phyloP scores from a whole-genome alignment of 805 yeast genomes.

The Saturnispora saitoi region DNA sequence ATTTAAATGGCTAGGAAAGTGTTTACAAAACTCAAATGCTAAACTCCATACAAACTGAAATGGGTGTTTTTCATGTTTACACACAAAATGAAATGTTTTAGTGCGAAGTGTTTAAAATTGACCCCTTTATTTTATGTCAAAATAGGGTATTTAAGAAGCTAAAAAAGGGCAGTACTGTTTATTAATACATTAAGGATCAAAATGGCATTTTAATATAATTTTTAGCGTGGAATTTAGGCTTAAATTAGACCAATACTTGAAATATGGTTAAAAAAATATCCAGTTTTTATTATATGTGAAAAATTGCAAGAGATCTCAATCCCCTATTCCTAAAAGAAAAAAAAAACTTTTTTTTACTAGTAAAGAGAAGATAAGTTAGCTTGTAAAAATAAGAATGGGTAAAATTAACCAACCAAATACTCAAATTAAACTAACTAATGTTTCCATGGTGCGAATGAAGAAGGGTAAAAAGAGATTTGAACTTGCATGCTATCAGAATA shows the following conservation, averaged over 20 bases:
- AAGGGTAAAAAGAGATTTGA: slow-evolving; percentile 90
- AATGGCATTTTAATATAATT: neutral
- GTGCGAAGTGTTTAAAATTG: neutral
- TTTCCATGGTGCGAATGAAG: slow-evolving; percentile 82
- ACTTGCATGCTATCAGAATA: slow-evolving; percentile 92
- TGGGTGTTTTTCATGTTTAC: neutral
- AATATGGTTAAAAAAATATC: too few relatives aligned
- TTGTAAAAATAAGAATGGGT: slow-evolving; percentile 20
- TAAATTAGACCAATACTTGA: neutral
- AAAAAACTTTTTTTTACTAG: neutral
- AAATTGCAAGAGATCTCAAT: neutral
- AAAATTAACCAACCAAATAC: slow-evolving; percentile 78
- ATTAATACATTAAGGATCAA: neutral
- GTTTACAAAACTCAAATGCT: neutral
- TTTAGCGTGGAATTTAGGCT: neutral
- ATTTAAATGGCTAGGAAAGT: too few relatives aligned
- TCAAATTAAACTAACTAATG: slow-evolving; percentile 87
- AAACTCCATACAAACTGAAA: neutral
- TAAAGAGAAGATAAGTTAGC: neutral
- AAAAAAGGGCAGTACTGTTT: neutral
- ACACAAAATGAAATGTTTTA: slow-evolving; percentile 4
- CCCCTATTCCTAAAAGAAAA: too few relatives aligned
- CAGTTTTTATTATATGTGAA: neutral
- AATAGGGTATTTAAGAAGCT: neutral
- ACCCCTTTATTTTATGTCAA: neutral